Conservation (phyloP, 169 alveolate genomes). For the Eimeria maxima region DNA sequence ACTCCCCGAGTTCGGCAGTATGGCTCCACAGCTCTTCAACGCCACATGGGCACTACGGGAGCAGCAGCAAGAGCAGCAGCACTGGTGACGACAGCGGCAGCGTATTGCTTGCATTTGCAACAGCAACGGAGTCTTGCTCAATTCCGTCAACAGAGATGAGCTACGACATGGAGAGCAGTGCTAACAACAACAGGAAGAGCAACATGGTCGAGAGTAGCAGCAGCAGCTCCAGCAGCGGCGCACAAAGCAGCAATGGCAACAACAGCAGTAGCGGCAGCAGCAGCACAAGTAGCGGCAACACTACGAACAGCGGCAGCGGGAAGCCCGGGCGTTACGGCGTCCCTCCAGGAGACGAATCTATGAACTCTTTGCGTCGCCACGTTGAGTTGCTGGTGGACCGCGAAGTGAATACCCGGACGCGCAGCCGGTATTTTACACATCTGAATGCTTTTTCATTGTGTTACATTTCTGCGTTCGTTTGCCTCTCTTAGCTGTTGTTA, state of each 20-base stretch:
- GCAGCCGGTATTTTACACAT: constrained; percentile 41
- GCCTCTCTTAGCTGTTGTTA: too few species aligned
- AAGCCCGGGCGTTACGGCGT: constrained; percentile 4
- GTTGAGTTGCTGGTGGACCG: constrained; percentile 74
- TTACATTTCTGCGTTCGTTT: not conserved
- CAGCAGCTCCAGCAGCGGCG: constrained; percentile 28
- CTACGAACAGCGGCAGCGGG: not conserved
- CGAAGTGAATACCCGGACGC: constrained; percentile 44
- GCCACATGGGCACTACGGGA: not conserved
- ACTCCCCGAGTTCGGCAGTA: not conserved
- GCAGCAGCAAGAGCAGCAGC: constrained; percentile 38
- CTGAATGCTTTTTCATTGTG: not conserved
- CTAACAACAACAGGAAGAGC: not conserved
- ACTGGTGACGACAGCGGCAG: not conserved
- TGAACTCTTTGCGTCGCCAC: constrained; percentile 56
- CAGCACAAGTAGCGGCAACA: not conserved
- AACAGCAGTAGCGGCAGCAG: constrained; percentile 11
- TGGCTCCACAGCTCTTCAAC: not conserved
- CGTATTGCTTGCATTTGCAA: not conserved
- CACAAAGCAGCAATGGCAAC: not conserved
- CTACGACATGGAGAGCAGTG: not conserved
- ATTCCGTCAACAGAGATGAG: not conserved
- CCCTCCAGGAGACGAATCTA: constrained; percentile 55
- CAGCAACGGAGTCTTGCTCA: not conserved
- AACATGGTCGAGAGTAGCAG: not conserved